A percentile compares a stretch with the other conserved stretches of the same genome.
Evolutionary conservation across 768 basidiomycete species (phyloP).

Genomic region (Hypsizygus marmoreus): DNA sequence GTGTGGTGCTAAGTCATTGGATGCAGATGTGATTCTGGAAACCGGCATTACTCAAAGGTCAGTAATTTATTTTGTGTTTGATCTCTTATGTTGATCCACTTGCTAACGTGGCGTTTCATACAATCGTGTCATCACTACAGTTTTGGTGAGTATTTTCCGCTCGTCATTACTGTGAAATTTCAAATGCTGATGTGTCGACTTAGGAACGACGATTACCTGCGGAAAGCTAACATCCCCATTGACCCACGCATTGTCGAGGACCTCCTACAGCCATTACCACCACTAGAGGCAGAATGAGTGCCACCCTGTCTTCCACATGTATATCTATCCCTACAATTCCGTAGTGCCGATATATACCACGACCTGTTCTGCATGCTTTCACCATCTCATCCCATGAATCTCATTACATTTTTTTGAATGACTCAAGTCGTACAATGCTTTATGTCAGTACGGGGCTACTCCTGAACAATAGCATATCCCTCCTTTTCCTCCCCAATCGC

Average conservation of each 20-base stretch:
- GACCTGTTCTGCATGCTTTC: background rate
- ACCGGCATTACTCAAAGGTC: conserved; percentile 91
- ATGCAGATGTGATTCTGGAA: conserved; percentile 84
- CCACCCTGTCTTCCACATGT: too few relatives aligned
- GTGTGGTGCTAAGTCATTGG: background rate
- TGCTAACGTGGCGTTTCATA: conserved; percentile 11
- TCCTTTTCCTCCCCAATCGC: conserved; percentile 61
- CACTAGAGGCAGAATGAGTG: conserved; percentile 12
- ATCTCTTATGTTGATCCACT: conserved; percentile 3
- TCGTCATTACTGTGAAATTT: background rate
- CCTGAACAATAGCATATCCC: conserved; percentile 60
- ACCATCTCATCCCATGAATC: background rate
- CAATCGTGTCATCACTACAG: conserved; percentile 21
- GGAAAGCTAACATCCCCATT: conserved; percentile 44
- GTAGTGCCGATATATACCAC: background rate
- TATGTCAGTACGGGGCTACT: conserved; percentile 33
- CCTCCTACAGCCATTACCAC: conserved; percentile 31
- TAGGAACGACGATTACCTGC: conserved; percentile 59
- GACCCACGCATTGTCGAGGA: conserved; percentile 44
- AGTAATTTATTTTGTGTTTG: background rate
- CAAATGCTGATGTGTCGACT: background rate
- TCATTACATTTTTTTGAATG: background rate
- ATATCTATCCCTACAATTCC: too few relatives aligned
- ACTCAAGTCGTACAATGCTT: background rate
- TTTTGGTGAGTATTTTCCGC: conserved; percentile 40